Conservation (phyloP, 2,329 filamentous ascomycete genomes). For the Furcasterigmium sp. region DNA sequence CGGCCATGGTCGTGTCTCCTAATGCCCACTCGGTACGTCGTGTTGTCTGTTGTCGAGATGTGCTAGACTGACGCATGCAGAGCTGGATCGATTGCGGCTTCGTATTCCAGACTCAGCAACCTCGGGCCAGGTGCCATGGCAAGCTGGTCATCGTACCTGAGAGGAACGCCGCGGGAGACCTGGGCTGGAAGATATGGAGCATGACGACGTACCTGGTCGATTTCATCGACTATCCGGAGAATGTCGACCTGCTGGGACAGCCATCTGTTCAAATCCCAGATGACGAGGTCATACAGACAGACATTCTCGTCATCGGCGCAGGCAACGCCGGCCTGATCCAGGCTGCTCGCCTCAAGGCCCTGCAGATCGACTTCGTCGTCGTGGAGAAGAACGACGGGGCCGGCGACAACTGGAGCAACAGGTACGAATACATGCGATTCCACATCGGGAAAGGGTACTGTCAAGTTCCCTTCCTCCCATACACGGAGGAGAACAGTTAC, state of each 20-base stretch:
- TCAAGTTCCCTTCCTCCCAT: slow-evolving; percentile 27
- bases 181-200: slow-evolving; percentile 28
- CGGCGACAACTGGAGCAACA: slow-evolving; percentile 32
- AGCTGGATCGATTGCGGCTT: slow-evolving; percentile 15
- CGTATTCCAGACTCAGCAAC: slow-evolving; percentile 22
- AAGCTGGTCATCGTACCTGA: slow-evolving; percentile 23
- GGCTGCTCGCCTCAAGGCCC: slow-evolving; percentile 30
- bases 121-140: slow-evolving; percentile 22
- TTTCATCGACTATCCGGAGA: slow-evolving; percentile 18
- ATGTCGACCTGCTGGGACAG: slow-evolving; percentile 15
- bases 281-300: slow-evolving; percentile 16
- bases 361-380: slow-evolving; percentile 28
- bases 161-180: background rate
- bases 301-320: slow-evolving; percentile 27
- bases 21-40: slow-evolving; percentile 7
- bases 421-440: slow-evolving; percentile 32
- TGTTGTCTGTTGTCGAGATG: too few relatives aligned
- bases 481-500: slow-evolving; percentile 11
- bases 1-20: slow-evolving; percentile 4
- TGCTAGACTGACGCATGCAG: background rate
- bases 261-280: slow-evolving; percentile 14
- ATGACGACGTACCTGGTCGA: slow-evolving; percentile 21
- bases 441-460: slow-evolving; percentile 29
- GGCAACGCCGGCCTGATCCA: slow-evolving; percentile 25
- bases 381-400: slow-evolving; percentile 24